phyloP scores from a whole-genome alignment of 108 stramenopile genomes.

The Cyclotella sp. region DNA sequence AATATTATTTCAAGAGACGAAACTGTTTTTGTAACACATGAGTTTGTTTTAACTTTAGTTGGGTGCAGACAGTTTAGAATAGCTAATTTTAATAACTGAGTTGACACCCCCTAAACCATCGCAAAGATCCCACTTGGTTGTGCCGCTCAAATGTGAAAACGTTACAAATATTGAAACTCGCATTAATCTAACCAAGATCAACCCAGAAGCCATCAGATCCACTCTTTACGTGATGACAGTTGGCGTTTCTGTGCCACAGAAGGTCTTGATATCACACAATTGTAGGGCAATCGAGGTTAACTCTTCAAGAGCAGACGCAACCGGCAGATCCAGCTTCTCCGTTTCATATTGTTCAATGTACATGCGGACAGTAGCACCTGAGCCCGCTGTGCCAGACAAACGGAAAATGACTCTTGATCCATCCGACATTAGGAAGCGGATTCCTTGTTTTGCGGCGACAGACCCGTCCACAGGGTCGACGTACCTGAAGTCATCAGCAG shows the following conservation, averaged over 20 bases:
- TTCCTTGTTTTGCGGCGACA: constrained; percentile 90
- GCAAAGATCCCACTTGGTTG: too few relatives aligned
- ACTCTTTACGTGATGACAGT: constrained; percentile 98
- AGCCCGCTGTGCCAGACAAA: constrained; percentile 97
- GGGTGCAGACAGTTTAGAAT: too few relatives aligned
- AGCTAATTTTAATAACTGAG: too few relatives aligned
- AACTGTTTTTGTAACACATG: too few relatives aligned
- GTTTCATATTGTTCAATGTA: constrained; percentile 99
- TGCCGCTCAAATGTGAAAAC: too few relatives aligned
- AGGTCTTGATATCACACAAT: constrained; percentile 87
- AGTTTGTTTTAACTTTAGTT: too few relatives aligned
- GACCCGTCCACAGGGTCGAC: constrained; percentile 97
- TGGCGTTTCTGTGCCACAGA: constrained; percentile 94
- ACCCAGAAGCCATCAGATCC: not conserved
- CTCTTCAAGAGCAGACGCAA: constrained; percentile 81
- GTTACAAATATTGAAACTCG: too few relatives aligned
- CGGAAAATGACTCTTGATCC: constrained; percentile 98
- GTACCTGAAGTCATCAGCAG: constrained; percentile 97
- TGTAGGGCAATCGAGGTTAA: constrained; percentile 90
- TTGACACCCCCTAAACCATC: too few relatives aligned
- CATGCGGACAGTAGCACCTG: constrained; percentile 99
- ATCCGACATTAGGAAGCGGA: constrained; percentile 95
- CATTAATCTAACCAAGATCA: not conserved
- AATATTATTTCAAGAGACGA: too few relatives aligned
- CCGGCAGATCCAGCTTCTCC: constrained; percentile 78